Evolutionary conservation across 768 basidiomycete genomes (phyloP).

Genomic region (Boletus sensibilis): DNA sequence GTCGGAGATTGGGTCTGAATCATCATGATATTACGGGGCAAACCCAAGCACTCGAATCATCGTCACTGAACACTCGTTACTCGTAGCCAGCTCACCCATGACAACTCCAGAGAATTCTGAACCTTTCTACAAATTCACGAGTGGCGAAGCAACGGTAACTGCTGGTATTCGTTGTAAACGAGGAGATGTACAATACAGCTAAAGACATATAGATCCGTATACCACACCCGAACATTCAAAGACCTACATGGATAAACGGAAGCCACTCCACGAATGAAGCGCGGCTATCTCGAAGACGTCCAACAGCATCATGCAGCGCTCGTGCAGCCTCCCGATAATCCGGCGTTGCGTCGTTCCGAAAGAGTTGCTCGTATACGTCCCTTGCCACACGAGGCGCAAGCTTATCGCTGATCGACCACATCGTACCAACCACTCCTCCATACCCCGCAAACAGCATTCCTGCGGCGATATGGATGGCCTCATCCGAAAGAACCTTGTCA

Average conservation of each 20-base stretch:
- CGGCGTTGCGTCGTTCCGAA: neutral
- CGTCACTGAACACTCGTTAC: too few species aligned
- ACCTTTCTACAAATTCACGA: too few species aligned
- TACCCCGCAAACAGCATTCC: conserved; percentile 38
- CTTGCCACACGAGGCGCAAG: conserved; percentile 36
- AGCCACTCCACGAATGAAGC: neutral
- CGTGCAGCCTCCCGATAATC: neutral
- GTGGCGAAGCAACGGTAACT: too few species aligned
- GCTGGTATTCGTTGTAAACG: too few species aligned
- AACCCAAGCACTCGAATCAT: neutral
- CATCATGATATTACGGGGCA: neutral
- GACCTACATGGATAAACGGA: neutral
- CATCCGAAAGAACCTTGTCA: conserved; percentile 33
- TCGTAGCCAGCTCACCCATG: too few species aligned
- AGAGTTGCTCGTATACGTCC: conserved; percentile 29
- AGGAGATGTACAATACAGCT: too few species aligned
- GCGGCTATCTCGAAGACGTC: neutral
- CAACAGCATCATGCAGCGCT: conserved; percentile 3
- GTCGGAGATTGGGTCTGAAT: neutral
- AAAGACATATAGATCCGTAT: neutral
- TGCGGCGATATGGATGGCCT: conserved; percentile 42
- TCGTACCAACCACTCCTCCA: conserved; percentile 39
- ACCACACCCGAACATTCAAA: neutral
- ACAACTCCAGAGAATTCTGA: too few species aligned
- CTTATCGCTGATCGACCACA: conserved; percentile 43